Conservation (phyloP, 306 rosid species). For the Vachellia collinsii region DNA sequence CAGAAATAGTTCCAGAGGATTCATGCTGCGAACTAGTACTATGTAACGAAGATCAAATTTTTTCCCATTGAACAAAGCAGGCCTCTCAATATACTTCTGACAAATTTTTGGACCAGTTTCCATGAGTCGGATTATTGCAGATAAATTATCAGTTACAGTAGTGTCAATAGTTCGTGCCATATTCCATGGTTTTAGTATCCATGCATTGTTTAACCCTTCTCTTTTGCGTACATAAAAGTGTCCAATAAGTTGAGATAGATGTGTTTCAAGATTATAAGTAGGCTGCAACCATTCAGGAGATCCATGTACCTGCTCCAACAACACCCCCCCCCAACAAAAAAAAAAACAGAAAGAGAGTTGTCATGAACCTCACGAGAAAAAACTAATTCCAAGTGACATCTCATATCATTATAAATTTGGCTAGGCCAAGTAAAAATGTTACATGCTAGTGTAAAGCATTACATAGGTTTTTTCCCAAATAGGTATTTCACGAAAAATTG, state of each 20-base stretch:
- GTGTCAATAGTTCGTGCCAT: conserved; percentile 99
- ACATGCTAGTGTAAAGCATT: conserved; percentile 18
- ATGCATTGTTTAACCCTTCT: conserved; percentile 71
- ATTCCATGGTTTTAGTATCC: conserved; percentile 99
- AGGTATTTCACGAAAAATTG: conserved; percentile 19
- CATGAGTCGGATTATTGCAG: conserved; percentile 85
- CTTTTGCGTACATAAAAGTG: conserved; percentile 70
- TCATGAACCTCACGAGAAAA: conserved; percentile 17
- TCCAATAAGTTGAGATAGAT: conserved; percentile 86
- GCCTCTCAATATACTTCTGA: conserved; percentile 93
- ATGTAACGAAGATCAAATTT: conserved; percentile 92
- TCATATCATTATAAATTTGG: no score
- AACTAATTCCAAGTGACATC: neutral
- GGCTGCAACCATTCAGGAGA: conserved; percentile 93
- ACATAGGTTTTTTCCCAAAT: conserved; percentile 5
- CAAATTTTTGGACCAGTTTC: conserved; percentile 98
- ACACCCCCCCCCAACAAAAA: neutral
- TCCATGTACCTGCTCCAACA: conserved; percentile 74
- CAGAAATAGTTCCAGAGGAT: conserved; percentile 80
- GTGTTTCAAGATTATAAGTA: conserved; percentile 88
- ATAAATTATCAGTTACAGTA: conserved; percentile 76
- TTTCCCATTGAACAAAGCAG: conserved; percentile 83
- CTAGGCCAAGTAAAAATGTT: conserved; percentile 2
- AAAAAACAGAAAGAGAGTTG: neutral
- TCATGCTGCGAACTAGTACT: conserved; percentile 79